Base-by-base conservation (phyloP, 257 asterid species). In the Agastache rugosa region DNA sequence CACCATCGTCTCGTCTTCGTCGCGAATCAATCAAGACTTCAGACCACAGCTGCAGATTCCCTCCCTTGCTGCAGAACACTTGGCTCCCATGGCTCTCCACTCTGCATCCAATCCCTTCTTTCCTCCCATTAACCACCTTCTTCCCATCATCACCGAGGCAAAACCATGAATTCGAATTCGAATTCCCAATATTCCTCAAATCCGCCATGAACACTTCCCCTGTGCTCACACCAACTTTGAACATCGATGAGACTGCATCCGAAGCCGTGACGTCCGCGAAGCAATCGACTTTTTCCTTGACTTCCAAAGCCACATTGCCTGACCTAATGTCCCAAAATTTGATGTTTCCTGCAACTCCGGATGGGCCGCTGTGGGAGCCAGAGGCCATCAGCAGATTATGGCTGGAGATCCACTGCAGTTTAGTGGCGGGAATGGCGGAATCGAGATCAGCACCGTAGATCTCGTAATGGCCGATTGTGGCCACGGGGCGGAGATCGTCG, bases 371-470 rank as follows among this genome's bases (percentile, higher is more conserved):
- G 75, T 95, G 99, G 23, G 97, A 90, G 17, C 99, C 99, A 0
- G 96, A 84, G 44, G 98, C 98, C 98, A 95, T 92, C 77, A 95
- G 81, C 85, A 95, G 75, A 72, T 89, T 95, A 67, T 87, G 96
- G 64, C 82, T 73, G 0, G 93, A 51, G 39, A 90, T 68, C 99
- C 99, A 95, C 44, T 79, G 86, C 27, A 95, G 44, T 78, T 92
- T 95, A 5, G 99, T 95, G 0, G 99, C 87, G 8, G 99, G 99
- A 67, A 95, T 92, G 0, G 93, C 99, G 0, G 99, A 95, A 73
- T 87, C 89, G 44, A 95, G 78, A 41, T 92, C 99, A 44, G 99
- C 99, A 11, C 98, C 97, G 27, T 76, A 92, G 14, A 94, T 92
- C 53, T 94, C 99, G 66, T 83, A 85, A 64, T 95, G 99, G 19